Evolutionary conservation across 495 filamentous ascomycete genomes (phyloP), one percentile per base, ranked within the genome.

Genomic region (Penicillium steckii): DNA sequence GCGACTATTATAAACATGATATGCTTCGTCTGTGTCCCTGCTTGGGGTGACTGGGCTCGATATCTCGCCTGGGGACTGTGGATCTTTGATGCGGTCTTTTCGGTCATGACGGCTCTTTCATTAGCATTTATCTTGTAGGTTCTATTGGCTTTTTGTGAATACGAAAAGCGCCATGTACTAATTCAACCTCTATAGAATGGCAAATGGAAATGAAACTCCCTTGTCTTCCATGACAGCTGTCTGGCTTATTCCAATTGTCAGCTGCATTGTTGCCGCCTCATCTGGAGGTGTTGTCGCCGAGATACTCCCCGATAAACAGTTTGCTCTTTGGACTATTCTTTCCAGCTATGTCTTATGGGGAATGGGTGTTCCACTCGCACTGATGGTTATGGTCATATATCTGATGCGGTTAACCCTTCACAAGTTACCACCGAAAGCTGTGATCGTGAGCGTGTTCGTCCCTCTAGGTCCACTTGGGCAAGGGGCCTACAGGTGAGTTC

Each of bases 1-100:
- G 78, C 81, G 0, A 87, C 81, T 3, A 80, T 85, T 18, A 68
- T 84, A 44, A 83, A 81, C 44, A 83, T 84, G 80, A 65, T 78
- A 19, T 69, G 70, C 18, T 68, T 74, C 17, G 73, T 83, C 6
- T 84, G 80, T 50, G 80, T 81, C 0, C 79, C 80, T 0, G 62
- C 60, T 3, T 83, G 77, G 80, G 79, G 79, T 0, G 50, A 66
- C 13, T 66, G 69, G 65, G 44, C 60, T 1, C 40, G 48, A 12
- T 63, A 66, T 22, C 55, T 76, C 8, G 78, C 73, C 17, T 82
- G 79, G 80, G 76, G 55, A 9, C 47, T 85, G 25, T 88, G 85
- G 84, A 83, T 79, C 64, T 59, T 83, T 13, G 82, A 86, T 56
- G 77, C 67, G 2, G 69, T 74, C 0, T 52, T 85, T 8, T 74